Base-by-base conservation (phyloP, 768 basidiomycete species). In the Suillus plorans region DNA sequence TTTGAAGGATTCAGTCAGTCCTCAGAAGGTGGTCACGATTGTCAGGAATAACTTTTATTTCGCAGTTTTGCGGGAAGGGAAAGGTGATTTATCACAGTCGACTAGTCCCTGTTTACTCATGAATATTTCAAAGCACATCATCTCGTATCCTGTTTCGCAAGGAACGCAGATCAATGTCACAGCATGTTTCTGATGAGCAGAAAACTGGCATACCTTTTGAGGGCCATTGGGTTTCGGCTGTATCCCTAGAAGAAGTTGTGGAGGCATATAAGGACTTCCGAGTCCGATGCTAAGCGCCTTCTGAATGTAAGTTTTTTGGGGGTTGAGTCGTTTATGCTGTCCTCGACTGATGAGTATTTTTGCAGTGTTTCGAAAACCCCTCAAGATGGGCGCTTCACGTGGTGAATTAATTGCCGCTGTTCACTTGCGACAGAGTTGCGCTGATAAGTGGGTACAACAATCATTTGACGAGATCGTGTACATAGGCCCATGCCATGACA, bases 351-450 rank as follows among this genome's bases (percentile, higher is more conserved):
- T 59, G 62, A 22, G 47, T 13, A 65, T 68, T 31, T 62, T 10
- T 22, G 20, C 63, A 80, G 79, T 76, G 73, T 62, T 72, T 77
- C 34, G 69, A 75, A 13, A 66, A 70, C 16, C 73, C 79, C 1
- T 77, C 72, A 25, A 77, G 72, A 67, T 84, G 83, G 81, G 76
- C 78, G 9, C 71, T 84, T n/a, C 77, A 81, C 60, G 73, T 73
- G 22, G 66, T 85, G 22, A 74, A 74, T 18, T 74, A 76, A 12
- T 69, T 84, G 18, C 73, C 77, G 0, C 71, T 71, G 3, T 83
- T 75, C 64, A 77, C 78, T 3, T 69, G 66, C 20, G 78, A 76
- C 14, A 69, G 75, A 6, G 78, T 84, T 2, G 79, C 80, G 8
- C 50, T 52, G 14, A 52, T 52, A 14, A n/a, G 49, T 14, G 49